Base-by-base conservation (phyloP, 257 asterid genomes). In the Solanum acaule region DNA sequence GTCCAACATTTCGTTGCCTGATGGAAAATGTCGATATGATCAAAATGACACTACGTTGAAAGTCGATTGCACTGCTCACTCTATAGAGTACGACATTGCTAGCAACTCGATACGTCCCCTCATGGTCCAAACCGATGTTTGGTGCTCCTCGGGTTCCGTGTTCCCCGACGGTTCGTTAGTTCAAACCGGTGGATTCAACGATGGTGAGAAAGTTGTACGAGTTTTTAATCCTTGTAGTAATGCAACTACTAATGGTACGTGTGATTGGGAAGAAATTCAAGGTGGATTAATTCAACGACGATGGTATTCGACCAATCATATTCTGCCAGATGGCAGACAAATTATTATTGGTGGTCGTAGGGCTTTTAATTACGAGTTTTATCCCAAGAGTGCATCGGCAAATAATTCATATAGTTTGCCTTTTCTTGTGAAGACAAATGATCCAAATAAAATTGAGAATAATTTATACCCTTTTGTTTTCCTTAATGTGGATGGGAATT, bases 401-500 rank as follows among this genome's bases (percentile, higher is more conserved):
- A 37, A 85, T 46, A 73, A 56, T 14, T 86, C 42, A 10, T 86
- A 88, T 46, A 83, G 84, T 44, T 77, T 90, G 37, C 88, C 86
- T 10, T 90, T 90, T 44, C 68, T 90, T 42, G 88, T 44, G 31
- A 85, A 90, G 22, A 90, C 92, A 23, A 81, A 88, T 83, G 92
- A 86, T 44, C 89, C 44, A 56, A 56, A 56, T 18, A 31, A 18
- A 16, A 78, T 86, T 8, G 91, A 86, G 83, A 90, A 90, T 35
- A 90, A 90, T 83, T 68, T 90, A 8, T 90, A 90, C 81, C 92
- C 91, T 5, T 90, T 90, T 75, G 92, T 90, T 25, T 88, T 88
- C 27, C 89, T 90, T 18, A 90, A 90, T 42, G 87, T 56, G 31
- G 92, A 90, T 31, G 91, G 91, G 14, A 87, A 87, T 72, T 83